These are phyloP conservation scores for Plasmodium relictum DNA, from an alignment of 169 alveolate species.

Conservation along the genomic window DNA sequence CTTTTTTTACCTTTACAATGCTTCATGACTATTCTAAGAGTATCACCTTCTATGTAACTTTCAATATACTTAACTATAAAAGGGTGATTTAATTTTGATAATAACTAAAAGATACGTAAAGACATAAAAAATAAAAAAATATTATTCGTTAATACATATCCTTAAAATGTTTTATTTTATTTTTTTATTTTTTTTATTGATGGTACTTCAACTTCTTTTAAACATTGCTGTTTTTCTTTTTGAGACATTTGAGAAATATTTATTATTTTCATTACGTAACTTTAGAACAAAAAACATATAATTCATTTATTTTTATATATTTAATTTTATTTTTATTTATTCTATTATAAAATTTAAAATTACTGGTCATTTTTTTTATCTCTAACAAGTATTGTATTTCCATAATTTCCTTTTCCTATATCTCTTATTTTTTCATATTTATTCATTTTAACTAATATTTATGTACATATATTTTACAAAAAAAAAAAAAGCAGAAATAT, in stretches of 20 bases:
- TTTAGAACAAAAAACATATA: slow-evolving; percentile 55
- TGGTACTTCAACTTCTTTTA: slow-evolving; percentile 85
- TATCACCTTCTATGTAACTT: slow-evolving; percentile 90
- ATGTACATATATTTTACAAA: not conserved
- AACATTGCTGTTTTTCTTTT: slow-evolving; percentile 81
- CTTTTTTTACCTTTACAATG: slow-evolving; percentile 91
- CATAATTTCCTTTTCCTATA: slow-evolving; percentile 85
- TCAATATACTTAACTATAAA: slow-evolving; percentile 91
- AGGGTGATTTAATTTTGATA: slow-evolving; percentile 86
- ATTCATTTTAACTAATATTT: slow-evolving; percentile 29
- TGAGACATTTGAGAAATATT: slow-evolving; percentile 81
- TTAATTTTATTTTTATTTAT: not conserved
- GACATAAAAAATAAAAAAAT: not conserved
- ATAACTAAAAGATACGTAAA: slow-evolving; percentile 61
- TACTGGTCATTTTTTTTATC: slow-evolving; percentile 81
- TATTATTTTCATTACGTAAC: slow-evolving; percentile 82
- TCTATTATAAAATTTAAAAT: not conserved
- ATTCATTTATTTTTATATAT: not conserved
- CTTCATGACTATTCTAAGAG: slow-evolving; percentile 91
- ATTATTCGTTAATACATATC: not conserved
- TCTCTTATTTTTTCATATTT: slow-evolving; percentile 74
- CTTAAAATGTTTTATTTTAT: not conserved
- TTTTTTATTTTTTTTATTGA: not conserved
- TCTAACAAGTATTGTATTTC: slow-evolving; percentile 81
- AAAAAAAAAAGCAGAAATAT: slow-evolving; percentile 10